These are phyloP conservation scores for Macrophomina pseudophaseolina DNA, from an alignment of 2,329 filamentous ascomycete species.

Conservation along the genomic window DNA sequence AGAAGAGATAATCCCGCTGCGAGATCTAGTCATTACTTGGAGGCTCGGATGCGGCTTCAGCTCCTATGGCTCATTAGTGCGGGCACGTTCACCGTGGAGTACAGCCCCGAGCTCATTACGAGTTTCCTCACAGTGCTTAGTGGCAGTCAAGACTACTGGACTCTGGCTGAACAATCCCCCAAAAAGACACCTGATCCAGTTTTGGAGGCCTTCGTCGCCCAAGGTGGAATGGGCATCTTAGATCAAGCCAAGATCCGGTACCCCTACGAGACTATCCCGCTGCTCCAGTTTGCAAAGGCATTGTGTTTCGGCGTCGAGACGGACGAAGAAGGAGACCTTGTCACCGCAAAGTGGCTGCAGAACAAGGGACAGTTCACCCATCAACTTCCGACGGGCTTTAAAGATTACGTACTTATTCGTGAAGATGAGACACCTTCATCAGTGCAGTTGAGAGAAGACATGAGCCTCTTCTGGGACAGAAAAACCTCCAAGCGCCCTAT, in stretches of 20 bases:
- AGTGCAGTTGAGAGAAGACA: constrained; percentile 68
- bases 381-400: constrained; percentile 72
- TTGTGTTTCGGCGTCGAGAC: constrained; percentile 58
- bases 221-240: constrained; percentile 62
- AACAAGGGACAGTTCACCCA: constrained; percentile 78
- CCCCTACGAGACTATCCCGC: constrained; percentile 82
- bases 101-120: constrained; percentile 72
- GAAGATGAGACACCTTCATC: constrained; percentile 79
- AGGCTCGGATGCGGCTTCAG: constrained; percentile 18
- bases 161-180: constrained; percentile 36
- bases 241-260: constrained; percentile 75
- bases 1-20: background rate
- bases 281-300: constrained; percentile 72
- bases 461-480: constrained; percentile 65
- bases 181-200: constrained; percentile 41
- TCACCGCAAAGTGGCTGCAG: constrained; percentile 67
- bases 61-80: constrained; percentile 74
- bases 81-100: constrained; percentile 70
- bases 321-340: constrained; percentile 54
- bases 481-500: constrained; percentile 21
- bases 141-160: constrained; percentile 52
- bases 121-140: constrained; percentile 68
- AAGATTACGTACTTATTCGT: constrained; percentile 75
- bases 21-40: background rate
- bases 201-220: constrained; percentile 60